Evolutionary conservation across 2,329 filamentous ascomycete species (phyloP).

Genomic region (Diaporthe helianthi): DNA sequence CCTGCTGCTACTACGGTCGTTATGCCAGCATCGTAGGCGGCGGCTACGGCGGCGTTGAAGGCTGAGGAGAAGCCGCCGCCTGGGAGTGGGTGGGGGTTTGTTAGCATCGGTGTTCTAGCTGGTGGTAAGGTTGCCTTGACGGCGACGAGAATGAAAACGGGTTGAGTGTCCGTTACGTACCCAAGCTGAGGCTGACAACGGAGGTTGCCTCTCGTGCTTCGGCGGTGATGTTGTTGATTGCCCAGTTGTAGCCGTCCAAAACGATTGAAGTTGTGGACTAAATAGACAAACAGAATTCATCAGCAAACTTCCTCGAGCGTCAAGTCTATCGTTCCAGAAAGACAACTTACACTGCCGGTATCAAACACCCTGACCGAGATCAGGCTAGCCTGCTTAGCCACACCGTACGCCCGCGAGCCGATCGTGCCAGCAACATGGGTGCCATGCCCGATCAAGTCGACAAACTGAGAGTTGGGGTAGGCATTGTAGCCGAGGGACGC

Average conservation of each 20-base stretch:
- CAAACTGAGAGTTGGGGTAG: slow-evolving; percentile 38
- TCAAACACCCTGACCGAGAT: slow-evolving; percentile 44
- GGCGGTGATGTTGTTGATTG: slow-evolving; percentile 36
- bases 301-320: neutral
- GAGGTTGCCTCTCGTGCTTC: slow-evolving; percentile 13
- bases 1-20: slow-evolving; percentile 52
- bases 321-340: neutral
- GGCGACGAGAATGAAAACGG: neutral
- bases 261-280: slow-evolving; percentile 26
- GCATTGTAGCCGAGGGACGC: slow-evolving; percentile 42
- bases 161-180: neutral
- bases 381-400: slow-evolving; percentile 42
- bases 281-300: neutral
- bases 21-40: slow-evolving; percentile 45
- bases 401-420: slow-evolving; percentile 42
- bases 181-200: slow-evolving; percentile 31
- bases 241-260: slow-evolving; percentile 39
- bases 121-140: neutral
- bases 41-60: slow-evolving; percentile 48
- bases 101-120: neutral
- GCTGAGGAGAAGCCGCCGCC: slow-evolving; percentile 36
- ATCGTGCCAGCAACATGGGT: slow-evolving; percentile 45
- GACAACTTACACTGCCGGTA: neutral
- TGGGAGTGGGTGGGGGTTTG: neutral
- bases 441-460: slow-evolving; percentile 39